Evolutionary conservation across 2,329 filamentous ascomycete species (phyloP).

Genomic region (Dryadomyces sulphureus): DNA sequence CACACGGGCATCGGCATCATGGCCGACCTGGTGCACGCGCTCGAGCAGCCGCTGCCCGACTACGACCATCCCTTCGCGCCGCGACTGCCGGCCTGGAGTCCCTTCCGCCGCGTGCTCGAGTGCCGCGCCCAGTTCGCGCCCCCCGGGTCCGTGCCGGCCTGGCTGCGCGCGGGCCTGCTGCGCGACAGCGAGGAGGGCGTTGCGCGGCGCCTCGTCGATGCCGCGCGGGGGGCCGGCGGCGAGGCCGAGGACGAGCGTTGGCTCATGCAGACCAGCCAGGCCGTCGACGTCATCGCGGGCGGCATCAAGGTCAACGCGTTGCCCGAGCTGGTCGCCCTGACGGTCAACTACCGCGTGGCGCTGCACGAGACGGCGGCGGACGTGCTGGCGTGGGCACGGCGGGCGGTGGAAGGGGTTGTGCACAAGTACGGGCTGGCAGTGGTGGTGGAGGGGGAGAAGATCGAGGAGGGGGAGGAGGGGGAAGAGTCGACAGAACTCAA

Average conservation of each 20-base stretch:
- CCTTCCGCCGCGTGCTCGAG: slow-evolving; percentile 25
- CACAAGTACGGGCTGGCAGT: slow-evolving; percentile 40
- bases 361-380: slow-evolving; percentile 34
- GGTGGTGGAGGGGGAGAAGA: slow-evolving; percentile 28
- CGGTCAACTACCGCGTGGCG: slow-evolving; percentile 45
- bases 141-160: slow-evolving; percentile 23
- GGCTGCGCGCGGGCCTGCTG: slow-evolving; percentile 16
- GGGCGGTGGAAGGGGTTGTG: slow-evolving; percentile 32
- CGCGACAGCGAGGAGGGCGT: slow-evolving; percentile 15
- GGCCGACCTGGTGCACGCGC: slow-evolving; percentile 26
- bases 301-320: slow-evolving; percentile 54
- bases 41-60: slow-evolving; percentile 44
- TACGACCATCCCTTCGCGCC: slow-evolving; percentile 28
- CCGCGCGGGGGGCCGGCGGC: slow-evolving; percentile 29
- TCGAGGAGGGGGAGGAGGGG: slow-evolving; percentile 2
- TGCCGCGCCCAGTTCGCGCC: slow-evolving; percentile 28
- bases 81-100: slow-evolving; percentile 16
- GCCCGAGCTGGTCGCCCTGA: slow-evolving; percentile 39
- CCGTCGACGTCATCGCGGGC: slow-evolving; percentile 44
- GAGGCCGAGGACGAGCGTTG: slow-evolving; percentile 25
- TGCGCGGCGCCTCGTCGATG: slow-evolving; percentile 11
- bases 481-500: slow-evolving; percentile 9
- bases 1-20: slow-evolving; percentile 39
- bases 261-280: slow-evolving; percentile 44
- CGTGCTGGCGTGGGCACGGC: slow-evolving; percentile 34